A percentile compares a stretch with the other conserved stretches of the same genome.
These are phyloP conservation scores for Arabidopsis lyrata DNA, from an alignment of 441 rosid genomes.

Conservation along the genomic window DNA sequence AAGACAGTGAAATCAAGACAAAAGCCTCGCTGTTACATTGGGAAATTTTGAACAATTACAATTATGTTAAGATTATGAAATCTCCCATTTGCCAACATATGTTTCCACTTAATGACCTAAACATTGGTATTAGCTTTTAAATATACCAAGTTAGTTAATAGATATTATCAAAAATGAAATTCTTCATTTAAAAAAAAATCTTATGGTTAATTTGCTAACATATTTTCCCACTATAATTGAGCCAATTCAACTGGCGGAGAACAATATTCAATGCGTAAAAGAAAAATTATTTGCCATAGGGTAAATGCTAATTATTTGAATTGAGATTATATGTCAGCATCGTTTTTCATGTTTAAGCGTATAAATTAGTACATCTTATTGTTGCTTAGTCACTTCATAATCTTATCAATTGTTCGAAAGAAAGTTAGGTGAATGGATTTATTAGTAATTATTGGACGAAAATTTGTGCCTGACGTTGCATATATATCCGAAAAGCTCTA, in stretches of 20 bases:
- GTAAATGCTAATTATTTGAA: not conserved
- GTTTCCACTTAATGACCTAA: not conserved
- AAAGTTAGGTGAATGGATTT: constrained; percentile 14
- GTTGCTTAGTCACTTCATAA: constrained; percentile 29
- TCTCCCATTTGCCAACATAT: not conserved
- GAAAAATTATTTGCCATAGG: not conserved
- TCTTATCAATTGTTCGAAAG: not conserved
- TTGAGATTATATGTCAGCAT: not conserved
- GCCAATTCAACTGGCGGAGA: not conserved
- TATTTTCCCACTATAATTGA: not conserved
- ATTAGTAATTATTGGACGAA: not conserved
- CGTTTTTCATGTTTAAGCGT: not conserved
- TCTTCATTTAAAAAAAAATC: not conserved
- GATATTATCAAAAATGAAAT: not conserved
- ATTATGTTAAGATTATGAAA: too few relatives aligned
- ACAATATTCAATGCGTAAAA: not conserved
- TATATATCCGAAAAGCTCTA: constrained; percentile 30
- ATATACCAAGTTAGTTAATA: not conserved
- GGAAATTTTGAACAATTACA: too few relatives aligned
- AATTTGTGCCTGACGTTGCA: constrained; percentile 21
- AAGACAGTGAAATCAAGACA: not conserved
- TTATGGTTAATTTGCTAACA: not conserved
- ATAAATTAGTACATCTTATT: not conserved
- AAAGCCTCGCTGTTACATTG: not conserved
- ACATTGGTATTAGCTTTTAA: not conserved